A percentile compares a stretch with the other conserved stretches of the same genome.
Evolutionary conservation across 1,284 basidiomycete species (phyloP).

Genomic region (Melampsora abietis-canadensis): DNA sequence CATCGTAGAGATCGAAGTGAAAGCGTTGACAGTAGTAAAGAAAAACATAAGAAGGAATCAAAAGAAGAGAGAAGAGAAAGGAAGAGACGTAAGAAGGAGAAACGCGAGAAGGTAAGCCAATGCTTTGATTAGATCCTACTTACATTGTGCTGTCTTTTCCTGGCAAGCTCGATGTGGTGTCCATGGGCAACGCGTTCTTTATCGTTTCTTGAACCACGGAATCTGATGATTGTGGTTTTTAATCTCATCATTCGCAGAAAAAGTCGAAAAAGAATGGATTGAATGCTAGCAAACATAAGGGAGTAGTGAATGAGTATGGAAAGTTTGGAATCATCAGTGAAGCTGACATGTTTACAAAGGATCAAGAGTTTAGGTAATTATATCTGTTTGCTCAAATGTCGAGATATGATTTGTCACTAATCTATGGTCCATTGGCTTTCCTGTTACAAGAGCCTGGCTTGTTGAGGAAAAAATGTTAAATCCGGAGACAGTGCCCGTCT

Average conservation of each 20-base stretch:
- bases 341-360: constrained; percentile 61
- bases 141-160: not conserved
- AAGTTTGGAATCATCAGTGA: constrained; percentile 81
- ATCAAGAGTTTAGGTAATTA: constrained; percentile 52
- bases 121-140: not conserved
- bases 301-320: constrained; percentile 71
- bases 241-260: not conserved
- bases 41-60: constrained; percentile 16
- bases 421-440: not conserved
- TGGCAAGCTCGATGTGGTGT: not conserved
- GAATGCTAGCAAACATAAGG: constrained; percentile 57
- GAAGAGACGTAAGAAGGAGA: constrained; percentile 16
- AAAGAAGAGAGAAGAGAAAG: constrained; percentile 25
- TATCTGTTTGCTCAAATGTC: constrained; percentile 69
- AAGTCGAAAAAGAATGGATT: constrained; percentile 17
- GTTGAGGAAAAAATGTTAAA: constrained; percentile 83
- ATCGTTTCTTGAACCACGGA: not conserved
- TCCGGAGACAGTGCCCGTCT: constrained; percentile 76
- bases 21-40: constrained; percentile 11
- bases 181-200: not conserved
- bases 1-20: constrained; percentile 25
- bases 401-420: constrained; percentile 45
- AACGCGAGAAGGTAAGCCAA: constrained; percentile 14
- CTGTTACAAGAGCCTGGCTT: constrained; percentile 72
- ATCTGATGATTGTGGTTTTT: not conserved